Percentiles rank a stretch among this genome's conserved stretches.
These are phyloP conservation scores for Elongisporangium anandrum DNA, from an alignment of 352 stramenopile genomes.

Conservation along the genomic window DNA sequence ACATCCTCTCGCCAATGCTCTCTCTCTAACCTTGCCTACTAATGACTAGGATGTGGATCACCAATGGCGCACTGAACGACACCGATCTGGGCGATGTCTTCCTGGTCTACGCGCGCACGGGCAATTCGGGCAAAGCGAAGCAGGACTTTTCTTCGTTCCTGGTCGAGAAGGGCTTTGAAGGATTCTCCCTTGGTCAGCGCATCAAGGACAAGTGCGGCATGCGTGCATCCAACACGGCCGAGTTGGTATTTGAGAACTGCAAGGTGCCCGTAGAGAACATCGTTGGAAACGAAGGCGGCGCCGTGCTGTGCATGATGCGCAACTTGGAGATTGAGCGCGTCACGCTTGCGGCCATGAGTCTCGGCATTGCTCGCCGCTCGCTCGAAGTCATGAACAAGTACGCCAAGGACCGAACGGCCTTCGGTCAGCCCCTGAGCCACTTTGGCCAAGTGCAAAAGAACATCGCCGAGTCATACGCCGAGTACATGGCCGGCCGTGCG, in stretches of 20 bases:
- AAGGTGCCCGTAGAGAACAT: conserved; percentile 91
- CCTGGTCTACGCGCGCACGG: conserved; percentile 97
- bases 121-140: conserved; percentile 72
- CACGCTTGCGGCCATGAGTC: conserved; percentile 95
- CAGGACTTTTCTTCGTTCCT: conserved; percentile 97
- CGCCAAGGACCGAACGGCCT: conserved; percentile 92
- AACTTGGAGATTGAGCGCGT: conserved; percentile 99
- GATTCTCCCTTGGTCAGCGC: conserved; percentile 96
- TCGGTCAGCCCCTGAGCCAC: conserved; percentile 91
- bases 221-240: conserved; percentile 95
- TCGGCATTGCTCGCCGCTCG: conserved; percentile 94
- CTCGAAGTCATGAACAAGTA: conserved; percentile 97
- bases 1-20: not conserved
- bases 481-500: conserved; percentile 95
- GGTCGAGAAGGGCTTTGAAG: conserved; percentile 95
- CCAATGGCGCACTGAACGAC: conserved; percentile 97
- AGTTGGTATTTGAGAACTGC: conserved; percentile 99
- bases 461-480: conserved; percentile 98
- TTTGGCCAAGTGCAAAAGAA: conserved; percentile 95
- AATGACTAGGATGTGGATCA: conserved; percentile 97
- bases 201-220: conserved; percentile 99
- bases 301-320: conserved; percentile 90
- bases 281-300: conserved; percentile 76
- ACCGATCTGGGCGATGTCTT: conserved; percentile 95
- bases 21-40: not conserved